phyloP scores from a whole-genome alignment of 2,329 filamentous ascomycete genomes.

The Aspergillus luchuensis region DNA sequence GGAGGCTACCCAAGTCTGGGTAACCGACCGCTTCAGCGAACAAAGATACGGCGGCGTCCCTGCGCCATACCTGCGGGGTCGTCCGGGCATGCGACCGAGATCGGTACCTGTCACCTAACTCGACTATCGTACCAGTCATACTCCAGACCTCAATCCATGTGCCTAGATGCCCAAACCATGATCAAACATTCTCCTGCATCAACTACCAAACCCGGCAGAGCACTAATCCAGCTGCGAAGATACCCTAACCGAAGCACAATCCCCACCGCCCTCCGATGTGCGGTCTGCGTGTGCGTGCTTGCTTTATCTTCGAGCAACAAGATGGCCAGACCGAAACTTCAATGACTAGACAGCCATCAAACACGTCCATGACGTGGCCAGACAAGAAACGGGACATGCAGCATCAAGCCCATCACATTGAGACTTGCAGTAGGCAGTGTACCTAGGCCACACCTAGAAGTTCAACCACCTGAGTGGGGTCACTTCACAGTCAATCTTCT shows the following conservation, averaged over 20 bases:
- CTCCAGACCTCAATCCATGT: constrained; percentile 1
- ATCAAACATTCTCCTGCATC: background rate
- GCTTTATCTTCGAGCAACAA: background rate
- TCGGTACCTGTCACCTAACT: background rate
- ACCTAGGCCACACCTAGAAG: background rate
- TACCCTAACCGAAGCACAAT: background rate
- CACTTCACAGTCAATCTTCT: background rate
- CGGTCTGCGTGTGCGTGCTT: background rate
- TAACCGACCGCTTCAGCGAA: background rate
- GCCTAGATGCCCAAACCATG: background rate
- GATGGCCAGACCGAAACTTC: too few species aligned
- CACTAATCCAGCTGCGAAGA: background rate
- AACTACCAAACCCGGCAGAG: background rate
- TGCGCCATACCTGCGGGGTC: background rate
- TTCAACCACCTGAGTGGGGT: background rate
- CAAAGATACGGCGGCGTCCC: background rate
- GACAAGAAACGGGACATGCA: background rate
- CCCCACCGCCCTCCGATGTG: background rate
- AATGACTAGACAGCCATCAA: background rate
- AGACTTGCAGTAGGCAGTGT: background rate
- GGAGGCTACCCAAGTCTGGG: background rate
- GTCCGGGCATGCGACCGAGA: background rate
- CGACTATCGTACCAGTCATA: constrained; percentile 2
- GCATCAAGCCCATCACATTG: background rate
- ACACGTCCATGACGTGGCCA: background rate